Base-by-base conservation (phyloP, 371 early-diverging fungal genomes). In the Haplosporangium sp. region DNA sequence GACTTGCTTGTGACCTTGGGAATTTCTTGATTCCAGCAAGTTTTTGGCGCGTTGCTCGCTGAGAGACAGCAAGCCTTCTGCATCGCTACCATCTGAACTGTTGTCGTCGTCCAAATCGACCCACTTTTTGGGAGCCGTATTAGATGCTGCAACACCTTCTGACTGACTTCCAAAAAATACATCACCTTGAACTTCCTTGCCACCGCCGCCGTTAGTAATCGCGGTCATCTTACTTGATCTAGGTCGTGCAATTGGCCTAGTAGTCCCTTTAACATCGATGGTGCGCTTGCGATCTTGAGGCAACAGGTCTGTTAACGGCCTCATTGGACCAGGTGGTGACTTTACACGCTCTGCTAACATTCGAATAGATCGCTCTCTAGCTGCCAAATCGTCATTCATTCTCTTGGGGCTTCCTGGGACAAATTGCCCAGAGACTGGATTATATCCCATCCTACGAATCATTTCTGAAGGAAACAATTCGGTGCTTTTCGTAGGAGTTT, bases 401-500 rank as follows among this genome's bases (percentile, higher is more conserved):
- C 81, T 67, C 56, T 81, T 74, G 4, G 81, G 81, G 37, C 74
- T 74, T 10, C 81, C 81, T 27, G 71, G 81, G 6, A 81, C 81
- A 69, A 81, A 81, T 27, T 71, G 64, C 45, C 81, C 81, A 8
- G 75, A 53, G 0, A 81, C 81, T 0, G 81, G 81, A 45, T 81
- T 72, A 37, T 81, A 81, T n/a, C 81, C 81, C 81, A 81, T 81
- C 47, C 81, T 68, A 0, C 81, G 71, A 34, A 81, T 60, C 81
- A 81, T 81, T 50, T 81, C 81, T 38, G 72, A 63, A 0, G 81
- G 81, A 38, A 81, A 81, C 5, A 74, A 47, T 58, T 74, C 81
- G 3, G 66, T 27, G 52, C 27, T 71, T 11, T 62, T 71, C 11
- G 71, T 71, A 27, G 74, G 72, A 6, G 74, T 71, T 68, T 79